phyloP scores from a whole-genome alignment of 352 stramenopile genomes.

The Saprolegnia parasitica region DNA sequence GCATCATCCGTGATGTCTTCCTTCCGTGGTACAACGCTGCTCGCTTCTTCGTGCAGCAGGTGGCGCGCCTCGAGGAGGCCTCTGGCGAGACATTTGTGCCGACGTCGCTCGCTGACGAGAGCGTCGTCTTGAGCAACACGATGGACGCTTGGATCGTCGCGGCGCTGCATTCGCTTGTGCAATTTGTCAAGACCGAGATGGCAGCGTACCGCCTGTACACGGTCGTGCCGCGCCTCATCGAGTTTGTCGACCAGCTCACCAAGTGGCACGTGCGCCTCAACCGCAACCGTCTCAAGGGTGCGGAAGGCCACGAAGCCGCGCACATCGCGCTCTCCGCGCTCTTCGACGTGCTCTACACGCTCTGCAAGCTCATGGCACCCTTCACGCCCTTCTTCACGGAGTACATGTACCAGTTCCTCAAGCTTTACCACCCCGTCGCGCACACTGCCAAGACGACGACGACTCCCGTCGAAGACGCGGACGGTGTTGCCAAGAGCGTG shows the following conservation, averaged over 20 bases:
- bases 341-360: slow-evolving; percentile 97
- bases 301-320: slow-evolving; percentile 81
- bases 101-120: slow-evolving; percentile 69
- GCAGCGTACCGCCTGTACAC: slow-evolving; percentile 98
- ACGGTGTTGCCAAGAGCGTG: slow-evolving; percentile 91
- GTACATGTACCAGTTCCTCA: slow-evolving; percentile 99
- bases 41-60: slow-evolving; percentile 98
- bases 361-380: slow-evolving; percentile 95
- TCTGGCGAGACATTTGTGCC: slow-evolving; percentile 88
- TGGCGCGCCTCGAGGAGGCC: slow-evolving; percentile 88
- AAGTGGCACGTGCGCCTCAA: slow-evolving; percentile 99
- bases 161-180: slow-evolving; percentile 95
- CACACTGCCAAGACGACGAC: slow-evolving; percentile 39
- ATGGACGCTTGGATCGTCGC: slow-evolving; percentile 99
- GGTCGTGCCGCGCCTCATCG: slow-evolving; percentile 96
- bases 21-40: slow-evolving; percentile 99
- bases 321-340: slow-evolving; percentile 88
- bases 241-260: slow-evolving; percentile 98
- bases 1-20: slow-evolving; percentile 98
- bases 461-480: slow-evolving; percentile 75
- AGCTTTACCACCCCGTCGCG: slow-evolving; percentile 93
- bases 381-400: slow-evolving; percentile 99
- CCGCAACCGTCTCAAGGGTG: slow-evolving; percentile 95
- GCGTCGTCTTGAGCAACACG: slow-evolving; percentile 81
- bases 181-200: slow-evolving; percentile 98